Evolutionary conservation across 1,284 basidiomycete genomes (phyloP).

Genomic region (Microstroma glucosiphilum): DNA sequence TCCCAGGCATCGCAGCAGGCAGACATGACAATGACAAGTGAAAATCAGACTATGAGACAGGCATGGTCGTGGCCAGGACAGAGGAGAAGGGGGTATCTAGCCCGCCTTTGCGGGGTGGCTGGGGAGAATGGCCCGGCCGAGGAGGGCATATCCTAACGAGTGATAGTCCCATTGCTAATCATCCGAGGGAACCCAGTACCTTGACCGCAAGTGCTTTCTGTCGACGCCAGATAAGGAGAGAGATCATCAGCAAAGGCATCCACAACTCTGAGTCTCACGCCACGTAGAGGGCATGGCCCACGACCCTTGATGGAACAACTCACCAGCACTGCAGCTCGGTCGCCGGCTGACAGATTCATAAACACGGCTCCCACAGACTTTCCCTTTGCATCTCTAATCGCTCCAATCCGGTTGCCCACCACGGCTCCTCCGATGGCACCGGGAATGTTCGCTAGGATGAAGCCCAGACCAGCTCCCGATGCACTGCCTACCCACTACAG

Average conservation of each 20-base stretch:
- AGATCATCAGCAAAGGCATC: too few species aligned
- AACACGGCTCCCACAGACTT: constrained; percentile 64
- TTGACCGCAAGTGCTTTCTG: neutral
- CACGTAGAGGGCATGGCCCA: too few species aligned
- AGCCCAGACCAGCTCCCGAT: constrained; percentile 40
- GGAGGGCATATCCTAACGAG: neutral
- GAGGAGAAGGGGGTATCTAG: too few species aligned
- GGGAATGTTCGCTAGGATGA: constrained; percentile 40
- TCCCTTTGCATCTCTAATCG: constrained; percentile 49
- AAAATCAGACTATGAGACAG: too few species aligned
- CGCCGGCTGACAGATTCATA: constrained; percentile 64
- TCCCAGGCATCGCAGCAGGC: too few species aligned
- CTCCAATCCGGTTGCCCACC: constrained; percentile 41
- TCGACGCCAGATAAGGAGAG: neutral
- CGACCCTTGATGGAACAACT: neutral
- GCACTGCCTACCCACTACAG: constrained; percentile 39
- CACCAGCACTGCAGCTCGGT: constrained; percentile 72
- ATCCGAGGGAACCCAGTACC: neutral
- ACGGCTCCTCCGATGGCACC: constrained; percentile 39
- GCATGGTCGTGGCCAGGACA: too few species aligned
- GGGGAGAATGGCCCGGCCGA: too few species aligned
- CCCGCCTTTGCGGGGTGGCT: too few species aligned
- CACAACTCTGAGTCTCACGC: too few species aligned
- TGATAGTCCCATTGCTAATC: neutral
- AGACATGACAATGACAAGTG: too few species aligned